phyloP scores from a whole-genome alignment of 306 rosid genomes.

The Carpinus fangiana region DNA sequence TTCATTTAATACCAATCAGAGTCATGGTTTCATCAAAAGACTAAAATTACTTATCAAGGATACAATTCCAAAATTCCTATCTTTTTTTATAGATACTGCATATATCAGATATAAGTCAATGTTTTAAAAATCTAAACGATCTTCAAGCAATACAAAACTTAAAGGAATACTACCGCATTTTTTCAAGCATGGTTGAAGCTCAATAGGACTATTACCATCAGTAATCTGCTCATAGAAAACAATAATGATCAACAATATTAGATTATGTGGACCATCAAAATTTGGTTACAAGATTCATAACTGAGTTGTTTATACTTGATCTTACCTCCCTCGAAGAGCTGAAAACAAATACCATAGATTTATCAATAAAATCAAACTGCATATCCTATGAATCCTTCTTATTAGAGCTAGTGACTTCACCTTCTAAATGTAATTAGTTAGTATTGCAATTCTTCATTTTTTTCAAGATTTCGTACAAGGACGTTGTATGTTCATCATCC shows the following conservation, averaged over 20 bases:
- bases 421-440: constrained; percentile 31
- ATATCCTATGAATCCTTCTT: constrained; percentile 35
- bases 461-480: too few species aligned
- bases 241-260: constrained; percentile 17
- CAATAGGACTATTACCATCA: constrained; percentile 18
- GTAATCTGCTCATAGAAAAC: constrained; percentile 45
- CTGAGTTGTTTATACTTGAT: constrained; percentile 5
- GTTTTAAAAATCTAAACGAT: too few species aligned
- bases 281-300: constrained; percentile 13
- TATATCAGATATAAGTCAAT: too few species aligned
- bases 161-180: too few species aligned
- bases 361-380: constrained; percentile 38
- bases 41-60: too few species aligned
- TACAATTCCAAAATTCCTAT: too few species aligned
- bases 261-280: constrained; percentile 19
- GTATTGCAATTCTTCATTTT: constrained; percentile 40
- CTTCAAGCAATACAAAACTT: too few species aligned
- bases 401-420: constrained; percentile 30
- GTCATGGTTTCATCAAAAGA: too few species aligned
- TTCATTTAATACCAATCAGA: too few species aligned
- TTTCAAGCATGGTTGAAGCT: too few species aligned
- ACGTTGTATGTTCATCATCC: too few species aligned
- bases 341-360: constrained; percentile 32
- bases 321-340: constrained; percentile 35
- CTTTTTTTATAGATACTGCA: too few species aligned